Evolutionary conservation across 1,284 basidiomycete genomes (phyloP).

Genomic region (Boletus smithii): DNA sequence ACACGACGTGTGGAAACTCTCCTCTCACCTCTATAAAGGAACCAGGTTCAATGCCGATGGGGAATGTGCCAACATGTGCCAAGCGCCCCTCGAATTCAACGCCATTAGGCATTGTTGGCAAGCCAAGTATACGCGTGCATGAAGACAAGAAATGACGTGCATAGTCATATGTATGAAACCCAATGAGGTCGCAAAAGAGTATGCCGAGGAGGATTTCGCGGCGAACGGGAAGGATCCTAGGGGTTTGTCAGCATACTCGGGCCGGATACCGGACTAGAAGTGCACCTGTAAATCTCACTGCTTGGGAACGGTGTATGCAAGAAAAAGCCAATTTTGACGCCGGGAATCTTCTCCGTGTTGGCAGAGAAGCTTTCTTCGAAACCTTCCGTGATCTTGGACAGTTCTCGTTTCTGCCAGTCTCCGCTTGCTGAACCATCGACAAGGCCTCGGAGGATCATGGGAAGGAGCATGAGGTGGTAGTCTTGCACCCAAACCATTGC

Average conservation of each 20-base stretch:
- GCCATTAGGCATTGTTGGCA: slow-evolving; percentile 98
- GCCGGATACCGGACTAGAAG: slow-evolving; percentile 14
- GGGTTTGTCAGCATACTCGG: slow-evolving; percentile 7
- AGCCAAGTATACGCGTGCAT: slow-evolving; percentile 91
- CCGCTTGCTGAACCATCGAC: slow-evolving; percentile 72
- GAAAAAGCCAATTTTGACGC: slow-evolving; percentile 96
- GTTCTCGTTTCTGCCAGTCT: slow-evolving; percentile 63
- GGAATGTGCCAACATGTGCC: slow-evolving; percentile 97
- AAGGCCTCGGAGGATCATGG: slow-evolving; percentile 87
- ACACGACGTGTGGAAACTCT: slow-evolving; percentile 14
- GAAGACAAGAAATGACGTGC: slow-evolving; percentile 98
- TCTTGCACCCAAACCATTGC: slow-evolving; percentile 99
- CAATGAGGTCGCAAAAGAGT: slow-evolving; percentile 93
- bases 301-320: slow-evolving; percentile 98
- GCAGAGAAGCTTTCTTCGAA: slow-evolving; percentile 55
- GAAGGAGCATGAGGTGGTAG: slow-evolving; percentile 97
- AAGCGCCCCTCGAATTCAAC: slow-evolving; percentile 94
- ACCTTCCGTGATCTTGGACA: slow-evolving; percentile 75
- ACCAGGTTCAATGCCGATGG: slow-evolving; percentile 94
- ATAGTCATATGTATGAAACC: slow-evolving; percentile 99
- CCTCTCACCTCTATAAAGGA: slow-evolving; percentile 88
- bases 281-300: slow-evolving; percentile 94
- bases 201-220: slow-evolving; percentile 95
- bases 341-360: slow-evolving; percentile 43
- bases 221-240: slow-evolving; percentile 91